Base-by-base conservation (phyloP, 805 yeast genomes). In the Ogataea populi-albae region DNA sequence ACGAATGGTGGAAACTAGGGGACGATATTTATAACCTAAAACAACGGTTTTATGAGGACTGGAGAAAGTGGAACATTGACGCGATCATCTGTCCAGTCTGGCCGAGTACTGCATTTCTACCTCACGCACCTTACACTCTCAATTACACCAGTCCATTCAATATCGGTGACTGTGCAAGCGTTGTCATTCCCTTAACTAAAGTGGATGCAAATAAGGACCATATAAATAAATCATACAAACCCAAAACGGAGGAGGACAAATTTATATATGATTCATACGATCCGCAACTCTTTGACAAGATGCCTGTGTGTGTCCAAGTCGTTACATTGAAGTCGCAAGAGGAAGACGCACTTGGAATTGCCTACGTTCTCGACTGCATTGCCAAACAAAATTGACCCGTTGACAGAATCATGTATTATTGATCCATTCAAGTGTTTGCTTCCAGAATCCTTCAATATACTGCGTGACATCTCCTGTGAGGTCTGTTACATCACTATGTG, bases 291-390 rank as follows among this genome's bases (percentile, higher is more conserved):
- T 64, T 69, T 54, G 68, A 75, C 45, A 81, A 79, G 4, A 75
- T 79, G 37, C 80, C 86, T 0, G 79, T 77, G 10, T 75, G 79
- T 14, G 59, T 82, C n/a, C 87, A 81, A 55, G 60, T 82, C 20
- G 75, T 80, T 3, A 77, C 82, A n/a, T 66, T 67, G 38, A 67
- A 75, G 35, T 63, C 69, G 14, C 72, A 77, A 47, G 89, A 81
- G 46, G 88, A 81, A 49, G 78, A 77, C 51, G 74, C 47, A 9
- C 19, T 50, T 7, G 23, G 26, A 4, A 43, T 45, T 10, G 47
- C 56, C 9, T 20, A 26, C 15, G 21, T 35, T 9, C 15, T 43
- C 12, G 44, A 42, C 20, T 9, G 23, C 11, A n/a, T n/a, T 22
- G 9, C 23, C n/a, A n/a, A n/a, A n/a, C n/a, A n/a, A 22, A 22